Conservation (phyloP, 805 yeast genomes). For the Metschnikowia koreensis region DNA sequence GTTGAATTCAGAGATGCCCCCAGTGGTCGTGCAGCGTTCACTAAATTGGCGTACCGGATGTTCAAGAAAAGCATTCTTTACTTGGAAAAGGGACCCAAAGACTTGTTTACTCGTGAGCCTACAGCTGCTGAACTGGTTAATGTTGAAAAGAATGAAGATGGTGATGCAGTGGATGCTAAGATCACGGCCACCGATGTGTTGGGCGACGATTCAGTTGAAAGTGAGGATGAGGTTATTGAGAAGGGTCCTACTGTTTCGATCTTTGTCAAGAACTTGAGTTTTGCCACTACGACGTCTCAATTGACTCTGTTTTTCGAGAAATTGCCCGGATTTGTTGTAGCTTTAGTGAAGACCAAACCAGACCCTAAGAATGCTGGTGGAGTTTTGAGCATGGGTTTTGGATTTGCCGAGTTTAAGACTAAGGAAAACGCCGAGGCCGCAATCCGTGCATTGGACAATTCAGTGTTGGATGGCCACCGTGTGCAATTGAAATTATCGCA, state of each 20-base stretch:
- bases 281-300: conserved; percentile 63
- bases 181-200: conserved; percentile 45
- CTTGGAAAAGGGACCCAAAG: conserved; percentile 91
- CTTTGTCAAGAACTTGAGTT: conserved; percentile 89
- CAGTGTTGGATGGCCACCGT: conserved; percentile 83
- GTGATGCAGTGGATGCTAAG: conserved; percentile 32
- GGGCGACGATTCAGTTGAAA: conserved; percentile 20
- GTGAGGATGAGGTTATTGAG: conserved; percentile 41
- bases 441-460: conserved; percentile 68
- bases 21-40: conserved; percentile 84
- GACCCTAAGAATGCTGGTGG: conserved; percentile 71
- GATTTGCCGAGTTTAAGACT: conserved; percentile 86
- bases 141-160: conserved; percentile 19
- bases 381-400: conserved; percentile 93
- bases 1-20: conserved; percentile 83
- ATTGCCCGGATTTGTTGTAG: conserved; percentile 76
- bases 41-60: conserved; percentile 82
- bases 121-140: conserved; percentile 28
- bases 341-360: conserved; percentile 82
- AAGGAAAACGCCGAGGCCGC: conserved; percentile 79
- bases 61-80: conserved; percentile 85
- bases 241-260: conserved; percentile 79
- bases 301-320: conserved; percentile 63
- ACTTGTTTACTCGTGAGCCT: conserved; percentile 66
- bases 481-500: conserved; percentile 86